Evolutionary conservation across 1,284 basidiomycete genomes (phyloP).

Genomic region (Ustilago loliicola): DNA sequence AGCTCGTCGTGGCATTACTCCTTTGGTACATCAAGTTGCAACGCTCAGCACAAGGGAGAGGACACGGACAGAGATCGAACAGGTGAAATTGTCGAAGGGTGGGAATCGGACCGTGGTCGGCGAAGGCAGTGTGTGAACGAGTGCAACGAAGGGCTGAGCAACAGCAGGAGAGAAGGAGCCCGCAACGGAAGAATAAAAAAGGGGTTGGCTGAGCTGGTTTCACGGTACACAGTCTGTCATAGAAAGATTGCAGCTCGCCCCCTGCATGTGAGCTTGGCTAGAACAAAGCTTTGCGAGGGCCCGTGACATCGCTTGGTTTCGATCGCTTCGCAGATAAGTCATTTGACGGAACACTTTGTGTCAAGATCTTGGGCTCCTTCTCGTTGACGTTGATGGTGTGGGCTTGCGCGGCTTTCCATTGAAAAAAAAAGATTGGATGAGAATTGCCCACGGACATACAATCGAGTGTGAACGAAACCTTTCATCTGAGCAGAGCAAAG

Average conservation of each 20-base stretch:
- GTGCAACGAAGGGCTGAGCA: slow-evolving; percentile 7
- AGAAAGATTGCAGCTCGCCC: not conserved
- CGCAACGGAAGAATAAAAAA: not conserved
- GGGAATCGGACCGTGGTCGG: slow-evolving; percentile 15
- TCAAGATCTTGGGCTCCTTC: slow-evolving; percentile 17
- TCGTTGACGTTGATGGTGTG: not conserved
- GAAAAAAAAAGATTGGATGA: not conserved
- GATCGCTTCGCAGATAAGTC: not conserved
- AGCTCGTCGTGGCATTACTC: too few species aligned
- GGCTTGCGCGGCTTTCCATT: not conserved
- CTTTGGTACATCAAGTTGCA: too few species aligned
- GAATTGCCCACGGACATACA: not conserved
- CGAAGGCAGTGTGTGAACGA: not conserved
- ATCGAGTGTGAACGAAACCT: not conserved
- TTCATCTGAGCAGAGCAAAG: not conserved
- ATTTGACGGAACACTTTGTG: not conserved
- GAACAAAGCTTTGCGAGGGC: not conserved
- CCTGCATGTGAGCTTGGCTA: not conserved
- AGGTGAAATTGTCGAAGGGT: not conserved
- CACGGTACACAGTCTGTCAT: slow-evolving; percentile 3
- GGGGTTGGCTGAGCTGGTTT: not conserved
- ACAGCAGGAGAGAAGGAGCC: not conserved
- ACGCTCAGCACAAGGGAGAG: not conserved
- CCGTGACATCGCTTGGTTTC: slow-evolving; percentile 2
- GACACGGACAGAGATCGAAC: not conserved